Base-by-base conservation (phyloP, 805 yeast species). In the Limtongia smithiae region DNA sequence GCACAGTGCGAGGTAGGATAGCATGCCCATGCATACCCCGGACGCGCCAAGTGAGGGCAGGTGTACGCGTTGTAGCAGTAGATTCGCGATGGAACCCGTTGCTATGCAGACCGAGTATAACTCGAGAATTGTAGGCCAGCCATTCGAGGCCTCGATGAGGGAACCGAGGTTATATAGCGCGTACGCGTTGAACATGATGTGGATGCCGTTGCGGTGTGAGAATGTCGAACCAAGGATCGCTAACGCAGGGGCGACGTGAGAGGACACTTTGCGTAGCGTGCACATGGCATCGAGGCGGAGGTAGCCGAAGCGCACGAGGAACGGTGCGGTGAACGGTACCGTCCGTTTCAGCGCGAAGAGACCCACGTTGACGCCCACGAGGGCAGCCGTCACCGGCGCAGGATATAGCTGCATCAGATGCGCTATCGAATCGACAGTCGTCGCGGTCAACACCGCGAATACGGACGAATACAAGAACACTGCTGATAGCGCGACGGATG, bases 11-110 rank as follows among this genome's bases (percentile, higher is more conserved):
- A 50, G 18, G 37, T 40, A 52, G 9, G 57, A 35, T 17, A 52
- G 50, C 50, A 52, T 49, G 31, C 46, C 57, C 48, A 49, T 41
- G 28, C 51, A 38, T 17, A 45, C 57, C 14, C 55, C 57, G 14
- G 57, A 52, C 14, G 57, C 57, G 31, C 57, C 57, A 4, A 52
- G 46, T 8, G 57, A 50, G 4, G 57, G 57, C 5, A 37, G 45
- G 7, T 37, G 37, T 3, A 33, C 17, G 27, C 54, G 46, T 25
- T 45, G 46, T 25, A 52, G 38, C 30, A 45, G 21, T 7, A 44
- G 21, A n/a, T 45, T 31, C 14, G 41, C 45, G 28, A 52, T 28
- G 17, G 54, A 20, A 7, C 55, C 48, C 21, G 24, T 14, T 7
- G 44, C 35, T 12, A 40, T 34, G 38, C 51, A 40, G 33, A 37